Base-by-base conservation (phyloP, 495 filamentous ascomycete genomes). In the Cenococcum geophilum region DNA sequence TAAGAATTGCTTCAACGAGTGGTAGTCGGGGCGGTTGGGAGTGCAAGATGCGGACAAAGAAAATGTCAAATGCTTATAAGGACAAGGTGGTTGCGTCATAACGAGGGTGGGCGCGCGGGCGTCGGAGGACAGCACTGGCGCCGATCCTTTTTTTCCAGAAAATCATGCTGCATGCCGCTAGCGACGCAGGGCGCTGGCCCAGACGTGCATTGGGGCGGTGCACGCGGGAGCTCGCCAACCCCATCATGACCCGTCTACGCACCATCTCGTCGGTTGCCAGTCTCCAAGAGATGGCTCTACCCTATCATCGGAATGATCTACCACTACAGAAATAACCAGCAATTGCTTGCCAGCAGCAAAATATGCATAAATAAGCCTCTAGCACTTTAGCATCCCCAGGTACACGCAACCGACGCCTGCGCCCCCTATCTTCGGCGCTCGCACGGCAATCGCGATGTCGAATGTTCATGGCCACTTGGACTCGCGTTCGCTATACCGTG, bases 311-410 rank as follows among this genome's bases (percentile, higher is more conserved):
- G 12, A 23, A 52, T 37, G 45, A 59, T 66, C 25, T 59, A 1
- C 64, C 48, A 49, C 32, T 45, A 53, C 56, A 43, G 52, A 20
- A 66, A 66, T 62, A 66, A 52, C 58, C 22, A 12, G 55, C 62
- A 57, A 60, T 61, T 4, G 35, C 27, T 1, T 52, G 27, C 47
- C 27, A 53, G 52, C 27, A 56, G 40, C 40, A 18, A 42, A 21
- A 35, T 36, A 52, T 16, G 49, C 49, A 52, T 32, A 52, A 23
- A 14, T n/a, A 16, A 52, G 12, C 49, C 49, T 23, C 49, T 23
- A 35, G 55, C 23, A n/a, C 37, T 16, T 14, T 45, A 45, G 14
- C 4, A 4, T 45, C 14, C 40, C 40, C 40, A 18, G 18, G 14
- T 14, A 45, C 18, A 18, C 40, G 14, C 40, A 45, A 18, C 40